Base-by-base conservation (phyloP, 768 basidiomycete species). In the Trametes punicea region DNA sequence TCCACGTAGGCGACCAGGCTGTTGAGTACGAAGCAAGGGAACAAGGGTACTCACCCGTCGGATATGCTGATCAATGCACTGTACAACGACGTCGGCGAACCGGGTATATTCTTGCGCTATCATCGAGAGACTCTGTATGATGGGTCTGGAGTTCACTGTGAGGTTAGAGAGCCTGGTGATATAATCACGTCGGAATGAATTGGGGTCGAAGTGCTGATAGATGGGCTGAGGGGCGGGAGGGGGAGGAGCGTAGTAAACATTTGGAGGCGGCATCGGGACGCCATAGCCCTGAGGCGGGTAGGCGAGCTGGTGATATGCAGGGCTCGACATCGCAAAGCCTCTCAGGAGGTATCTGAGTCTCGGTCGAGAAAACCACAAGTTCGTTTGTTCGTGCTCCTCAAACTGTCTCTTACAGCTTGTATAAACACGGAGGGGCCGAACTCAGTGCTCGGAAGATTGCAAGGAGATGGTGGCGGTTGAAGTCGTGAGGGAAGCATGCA, bases 81-180 rank as follows among this genome's bases (percentile, higher is more conserved):
- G 82, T 1, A 84, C 84, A 23, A 95, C 88, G 59, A 91, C 83
- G 50, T 86, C 83, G 51, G 87, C 82, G 73, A 84, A 91, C 39
- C 87, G 82, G 34, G 81, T 73, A 69, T 89, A 87, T 52, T 96
- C 90, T 73, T 93, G 89, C 50, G 97, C 96, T 63, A 90, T 81
- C 80, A 94, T 85, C 30, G 97, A 98, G 15, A 99, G 74, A 58
- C 81, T 82, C 74, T 97, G 93, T 62, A 99, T 99, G 59, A 97
- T 84, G 9, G 93, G 88, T 66, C 94, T 87, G 63, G 94, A 96
- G 74, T 98, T 99, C 78, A 94, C 86, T 48, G 85, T 91, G 60
- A 99, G 86, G 61, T 87, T 83, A 65, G 82, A 75, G 51, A 97
- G 84, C 59, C 89, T 84, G 38, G 74, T 69, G 52, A 81, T 67